Conservation (phyloP, 1,284 basidiomycete species). For the Agroathelia rolfsii region DNA sequence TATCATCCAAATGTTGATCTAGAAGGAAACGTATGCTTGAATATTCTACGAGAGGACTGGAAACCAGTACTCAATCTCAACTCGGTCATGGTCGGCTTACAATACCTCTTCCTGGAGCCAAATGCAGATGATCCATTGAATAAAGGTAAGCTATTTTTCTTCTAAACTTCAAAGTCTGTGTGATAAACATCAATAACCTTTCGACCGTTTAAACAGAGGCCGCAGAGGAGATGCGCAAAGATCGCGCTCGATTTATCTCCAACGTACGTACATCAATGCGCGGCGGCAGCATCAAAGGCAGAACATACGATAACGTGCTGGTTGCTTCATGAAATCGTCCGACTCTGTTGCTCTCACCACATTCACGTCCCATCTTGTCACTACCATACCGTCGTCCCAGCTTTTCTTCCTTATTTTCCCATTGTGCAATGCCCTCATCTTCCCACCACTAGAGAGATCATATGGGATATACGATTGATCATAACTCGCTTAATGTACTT, state of each 20-base stretch:
- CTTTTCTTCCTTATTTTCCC: conserved; percentile 3
- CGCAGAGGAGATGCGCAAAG: conserved; percentile 84
- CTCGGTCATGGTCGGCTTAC: conserved; percentile 94
- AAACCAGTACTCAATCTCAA: conserved; percentile 97
- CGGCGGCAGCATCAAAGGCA: conserved; percentile 67
- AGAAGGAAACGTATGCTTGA: conserved; percentile 93
- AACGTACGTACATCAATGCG: conserved; percentile 83
- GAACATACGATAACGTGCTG: conserved; percentile 70
- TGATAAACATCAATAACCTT: conserved; percentile 8
- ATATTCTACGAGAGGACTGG: conserved; percentile 99
- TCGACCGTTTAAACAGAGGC: conserved; percentile 55
- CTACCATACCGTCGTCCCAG: too few relatives aligned
- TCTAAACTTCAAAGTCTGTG: conserved; percentile 3
- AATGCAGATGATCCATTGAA: conserved; percentile 98
- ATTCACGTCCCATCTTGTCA: background rate
- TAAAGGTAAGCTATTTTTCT: conserved; percentile 63
- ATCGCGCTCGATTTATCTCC: conserved; percentile 68
- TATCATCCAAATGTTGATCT: conserved; percentile 99
- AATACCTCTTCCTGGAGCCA: conserved; percentile 97
- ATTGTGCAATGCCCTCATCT: conserved; percentile 12
- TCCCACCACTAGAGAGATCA: too few relatives aligned
- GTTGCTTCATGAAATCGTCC: conserved; percentile 24
- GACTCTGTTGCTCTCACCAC: background rate
- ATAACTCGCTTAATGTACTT: too few relatives aligned
- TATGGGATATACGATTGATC: too few relatives aligned